A percentile compares a stretch with the other conserved stretches of the same genome.
Conservation (phyloP, 371 early-diverging fungal genomes). For the Caulochytrium protostelioides region DNA sequence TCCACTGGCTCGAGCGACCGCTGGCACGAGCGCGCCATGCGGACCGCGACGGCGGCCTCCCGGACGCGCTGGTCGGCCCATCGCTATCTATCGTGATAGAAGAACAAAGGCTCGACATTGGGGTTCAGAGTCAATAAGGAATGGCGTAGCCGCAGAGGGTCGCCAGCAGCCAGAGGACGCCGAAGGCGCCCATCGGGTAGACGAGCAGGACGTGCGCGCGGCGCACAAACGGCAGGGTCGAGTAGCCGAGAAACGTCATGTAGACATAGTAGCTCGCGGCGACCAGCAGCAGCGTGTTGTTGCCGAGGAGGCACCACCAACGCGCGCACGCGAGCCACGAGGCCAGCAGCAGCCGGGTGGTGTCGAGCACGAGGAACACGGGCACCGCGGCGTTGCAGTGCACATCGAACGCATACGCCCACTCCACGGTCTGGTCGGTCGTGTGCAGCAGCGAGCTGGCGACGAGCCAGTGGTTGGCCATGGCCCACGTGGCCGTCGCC, state of each 20-base stretch:
- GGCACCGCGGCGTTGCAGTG: constrained; percentile 83
- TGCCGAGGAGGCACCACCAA: constrained; percentile 56
- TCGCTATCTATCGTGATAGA: too few species aligned
- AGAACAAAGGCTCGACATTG: too few species aligned
- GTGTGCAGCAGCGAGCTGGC: constrained; percentile 65
- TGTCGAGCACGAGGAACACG: constrained; percentile 53
- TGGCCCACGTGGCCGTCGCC: constrained; percentile 38
- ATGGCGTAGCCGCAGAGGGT: too few species aligned
- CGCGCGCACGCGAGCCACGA: constrained; percentile 40
- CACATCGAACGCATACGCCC: constrained; percentile 80
- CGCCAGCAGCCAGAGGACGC: too few species aligned
- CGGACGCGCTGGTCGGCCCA: too few species aligned
- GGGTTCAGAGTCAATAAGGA: too few species aligned
- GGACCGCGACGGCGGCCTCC: too few species aligned
- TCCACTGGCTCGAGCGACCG: too few species aligned
- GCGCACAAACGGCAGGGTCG: too few species aligned
- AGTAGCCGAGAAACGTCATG: constrained; percentile 53
- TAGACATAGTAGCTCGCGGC: constrained; percentile 53
- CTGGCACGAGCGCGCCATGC: too few species aligned
- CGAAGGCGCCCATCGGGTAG: too few species aligned
- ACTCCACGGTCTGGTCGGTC: constrained; percentile 68
- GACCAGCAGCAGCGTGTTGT: constrained; percentile 59
- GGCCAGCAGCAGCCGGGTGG: constrained; percentile 73
- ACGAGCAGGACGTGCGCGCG: too few species aligned
- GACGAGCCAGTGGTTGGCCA: constrained; percentile 27